Percentiles rank a stretch among this genome's conserved stretches.
Evolutionary conservation across 2,329 filamentous ascomycete genomes (phyloP).

Genomic region (Apiospora phragmitis): DNA sequence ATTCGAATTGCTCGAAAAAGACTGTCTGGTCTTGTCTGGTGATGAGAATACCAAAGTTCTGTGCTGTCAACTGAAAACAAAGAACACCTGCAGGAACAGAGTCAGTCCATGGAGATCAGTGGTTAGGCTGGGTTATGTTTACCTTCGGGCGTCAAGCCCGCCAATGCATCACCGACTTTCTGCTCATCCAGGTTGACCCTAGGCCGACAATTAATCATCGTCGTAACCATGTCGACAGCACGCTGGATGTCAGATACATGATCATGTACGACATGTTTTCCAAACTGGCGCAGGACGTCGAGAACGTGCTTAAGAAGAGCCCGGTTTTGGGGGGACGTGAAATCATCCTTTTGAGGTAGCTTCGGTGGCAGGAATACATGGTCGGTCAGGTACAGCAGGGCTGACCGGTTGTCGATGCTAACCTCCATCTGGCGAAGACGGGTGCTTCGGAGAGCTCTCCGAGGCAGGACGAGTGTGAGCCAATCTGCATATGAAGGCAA

Average conservation of each 20-base stretch:
- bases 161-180: neutral
- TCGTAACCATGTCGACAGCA: neutral
- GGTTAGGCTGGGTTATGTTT: neutral
- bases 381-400: neutral
- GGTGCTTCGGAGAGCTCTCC: neutral
- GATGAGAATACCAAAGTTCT: constrained; percentile 13
- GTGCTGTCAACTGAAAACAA: constrained; percentile 1
- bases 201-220: neutral
- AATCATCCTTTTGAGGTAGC: constrained; percentile 1
- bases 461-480: neutral
- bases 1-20: constrained; percentile 11
- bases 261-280: neutral
- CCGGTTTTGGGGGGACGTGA: neutral
- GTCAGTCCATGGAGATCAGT: neutral
- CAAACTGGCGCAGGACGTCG: neutral
- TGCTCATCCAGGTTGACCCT: neutral
- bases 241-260: neutral
- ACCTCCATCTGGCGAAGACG: neutral
- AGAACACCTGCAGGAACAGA: neutral
- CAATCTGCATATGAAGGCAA: neutral
- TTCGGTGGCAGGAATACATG: constrained; percentile 8
- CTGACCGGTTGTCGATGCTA: neutral
- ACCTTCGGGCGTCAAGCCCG: neutral
- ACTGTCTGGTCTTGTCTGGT: neutral
- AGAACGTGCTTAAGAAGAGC: neutral